Evolutionary conservation across 2,329 filamentous ascomycete species (phyloP), one percentile per base, ranked within the genome.

Genomic region (Metarhizium brunneum): DNA sequence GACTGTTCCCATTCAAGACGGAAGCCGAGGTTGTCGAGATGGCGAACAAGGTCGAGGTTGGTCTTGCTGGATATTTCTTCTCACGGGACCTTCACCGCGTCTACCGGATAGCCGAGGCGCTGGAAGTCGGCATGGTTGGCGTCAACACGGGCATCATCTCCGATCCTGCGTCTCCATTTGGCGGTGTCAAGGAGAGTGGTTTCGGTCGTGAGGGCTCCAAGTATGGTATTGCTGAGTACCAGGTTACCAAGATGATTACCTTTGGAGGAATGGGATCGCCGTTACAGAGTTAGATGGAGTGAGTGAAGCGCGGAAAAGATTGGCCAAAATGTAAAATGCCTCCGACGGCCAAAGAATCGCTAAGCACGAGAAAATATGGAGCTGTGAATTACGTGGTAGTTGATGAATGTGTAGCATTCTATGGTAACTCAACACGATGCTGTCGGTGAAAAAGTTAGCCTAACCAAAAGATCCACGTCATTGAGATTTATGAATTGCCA

Each of bases 1-100:
- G 88, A 0, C 73, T 97, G 14, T 96, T 96, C 76, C 81, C 85
- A 51, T 99, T 97, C 67, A 82, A 89, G 50, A 90, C 86, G 0
- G 94, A 97, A 73, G 85, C 87, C 54, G 92, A 97, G 65, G 94
- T 96, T 5, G 84, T 97, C 35, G 77, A 81, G 59, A 73, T 92
- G 61, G 92, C 94, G 4, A 99, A 99, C 71, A 72, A 76, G 47
- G 78, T 89, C 1, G 85, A 92, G 53, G 92, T 97, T 42, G 94
- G 94, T 1, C 79, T 99, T 40, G 94, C 92, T 0, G 92, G 90
- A 1, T 97, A 97, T 75, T 96, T 99, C 76, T 97, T 90, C 77
- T 91, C 82, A 6, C 72, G 74, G 52, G 80, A 88, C 64, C 58
- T 87, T 13, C 75, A 80, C 64, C 73, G 85, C 6, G 77, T 83